Evolutionary conservation across 108 stramenopile species (phyloP), one percentile per base, ranked within the genome.

Genomic region (Ochromonas danica): DNA sequence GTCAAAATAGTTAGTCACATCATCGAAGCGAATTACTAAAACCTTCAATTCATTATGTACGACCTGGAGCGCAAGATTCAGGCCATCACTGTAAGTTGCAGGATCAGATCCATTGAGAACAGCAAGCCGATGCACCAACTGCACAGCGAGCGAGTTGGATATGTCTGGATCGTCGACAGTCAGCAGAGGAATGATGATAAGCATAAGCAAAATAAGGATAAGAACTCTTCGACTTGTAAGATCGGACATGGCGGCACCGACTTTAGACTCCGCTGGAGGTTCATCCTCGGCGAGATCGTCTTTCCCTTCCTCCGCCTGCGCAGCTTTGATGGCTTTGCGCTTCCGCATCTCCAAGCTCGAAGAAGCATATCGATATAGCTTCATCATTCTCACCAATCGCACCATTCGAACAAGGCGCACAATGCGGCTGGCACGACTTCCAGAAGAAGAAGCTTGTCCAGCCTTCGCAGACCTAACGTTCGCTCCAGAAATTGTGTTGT

Each of bases 201-300:
- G 86, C 31, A 89, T 80, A 60, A 91, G 82, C 89, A 91, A 89
- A 70, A 86, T 42, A 40, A 91, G 82, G 30, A 90, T 74, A 63
- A 91, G 89, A 14, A 91, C 90, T 40, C 89, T 81, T 3, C 89
- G 83, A 30, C 86, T 92, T 45, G 91, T 92, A 42, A 89, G 87
- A 42, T 92, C 91, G 61, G 88, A 88, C 42, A 92, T 82, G 61
- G 86, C 88, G 0, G 85, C 87, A 22, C 91, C 91, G 71, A 92
- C 88, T 78, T 89, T 86, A 62, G 84, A 85, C 43, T 17, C 42
- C 22, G 17, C 31, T 36, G 51, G 31, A 27, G 6, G 3, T 31
- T 42, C 72, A 36, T 57, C 72, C 6, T 75, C 72, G 45, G 3
- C 51, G 10, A 41, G 27, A 6, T 75, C 10, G 6, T 27, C 72